A percentile compares a stretch with the other conserved stretches of the same genome.
These are phyloP conservation scores for Dryas drummondii DNA, from an alignment of 306 rosid species.

Conservation along the genomic window DNA sequence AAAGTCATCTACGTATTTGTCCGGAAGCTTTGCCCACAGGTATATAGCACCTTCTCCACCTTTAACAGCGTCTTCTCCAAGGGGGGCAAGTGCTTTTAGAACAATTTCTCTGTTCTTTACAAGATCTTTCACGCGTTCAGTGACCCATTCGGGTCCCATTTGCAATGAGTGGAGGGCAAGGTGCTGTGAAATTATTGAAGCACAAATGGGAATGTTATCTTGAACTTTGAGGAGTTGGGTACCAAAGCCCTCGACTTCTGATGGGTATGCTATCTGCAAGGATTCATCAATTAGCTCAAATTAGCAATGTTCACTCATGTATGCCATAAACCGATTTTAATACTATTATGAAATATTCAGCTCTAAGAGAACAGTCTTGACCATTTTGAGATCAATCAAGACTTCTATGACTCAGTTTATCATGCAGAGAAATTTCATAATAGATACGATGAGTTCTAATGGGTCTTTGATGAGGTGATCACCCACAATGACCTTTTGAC, in stretches of 20 bases:
- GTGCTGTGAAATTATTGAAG: slow-evolving; percentile 79
- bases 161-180: slow-evolving; percentile 83
- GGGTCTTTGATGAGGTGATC: neutral
- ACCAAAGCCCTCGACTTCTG: slow-evolving; percentile 71
- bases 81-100: slow-evolving; percentile 66
- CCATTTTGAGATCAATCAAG: neutral
- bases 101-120: slow-evolving; percentile 64
- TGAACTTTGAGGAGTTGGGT: slow-evolving; percentile 90
- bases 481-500: no score
- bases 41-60: slow-evolving; percentile 98
- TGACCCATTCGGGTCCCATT: slow-evolving; percentile 80
- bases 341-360: neutral
- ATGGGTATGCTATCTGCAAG: slow-evolving; percentile 92
- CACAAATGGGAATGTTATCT: slow-evolving; percentile 98
- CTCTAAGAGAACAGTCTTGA: neutral
- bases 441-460: neutral
- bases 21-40: slow-evolving; percentile 95
- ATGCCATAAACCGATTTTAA: neutral
- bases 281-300: neutral
- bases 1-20: slow-evolving; percentile 45
- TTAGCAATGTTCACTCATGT: neutral
- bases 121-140: slow-evolving; percentile 58
- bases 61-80: slow-evolving; percentile 71
- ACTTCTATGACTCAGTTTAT: neutral
- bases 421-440: neutral